Evolutionary conservation across 192 early-diverging fungal species (phyloP).

Genomic region (Coemansia sp.): DNA sequence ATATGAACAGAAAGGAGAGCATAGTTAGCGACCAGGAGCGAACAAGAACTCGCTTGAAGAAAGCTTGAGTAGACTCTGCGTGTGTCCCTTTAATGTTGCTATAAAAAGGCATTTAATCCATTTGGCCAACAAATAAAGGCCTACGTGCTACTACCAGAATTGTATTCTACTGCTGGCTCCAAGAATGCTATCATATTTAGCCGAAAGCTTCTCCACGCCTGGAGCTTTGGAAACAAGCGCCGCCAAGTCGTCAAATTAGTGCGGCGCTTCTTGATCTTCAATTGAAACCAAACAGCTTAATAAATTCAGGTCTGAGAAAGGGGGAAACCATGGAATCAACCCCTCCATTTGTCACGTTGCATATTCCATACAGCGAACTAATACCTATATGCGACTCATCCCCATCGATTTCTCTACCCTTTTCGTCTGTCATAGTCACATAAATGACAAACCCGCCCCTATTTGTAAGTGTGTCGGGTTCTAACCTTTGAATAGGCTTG

Average conservation of each 20-base stretch:
- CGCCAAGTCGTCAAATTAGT: not conserved
- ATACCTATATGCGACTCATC: not conserved
- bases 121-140: not conserved
- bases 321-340: not conserved
- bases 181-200: not conserved
- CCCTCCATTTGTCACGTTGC: not conserved
- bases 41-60: not conserved
- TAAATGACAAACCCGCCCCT: not conserved
- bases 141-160: not conserved
- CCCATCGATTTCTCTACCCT: not conserved
- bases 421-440: not conserved
- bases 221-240: not conserved
- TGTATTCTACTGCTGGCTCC: not conserved
- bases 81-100: not conserved
- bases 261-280: not conserved
- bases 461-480: not conserved
- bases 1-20: not conserved
- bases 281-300: not conserved
- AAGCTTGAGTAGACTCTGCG: not conserved
- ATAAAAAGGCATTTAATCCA: not conserved
- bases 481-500: not conserved
- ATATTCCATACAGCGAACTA: not conserved
- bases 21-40: not conserved
- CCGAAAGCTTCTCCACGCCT: not conserved
- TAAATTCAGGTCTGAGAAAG: not conserved